Conservation (phyloP, 306 rosid species). For the Benincasa hispida region DNA sequence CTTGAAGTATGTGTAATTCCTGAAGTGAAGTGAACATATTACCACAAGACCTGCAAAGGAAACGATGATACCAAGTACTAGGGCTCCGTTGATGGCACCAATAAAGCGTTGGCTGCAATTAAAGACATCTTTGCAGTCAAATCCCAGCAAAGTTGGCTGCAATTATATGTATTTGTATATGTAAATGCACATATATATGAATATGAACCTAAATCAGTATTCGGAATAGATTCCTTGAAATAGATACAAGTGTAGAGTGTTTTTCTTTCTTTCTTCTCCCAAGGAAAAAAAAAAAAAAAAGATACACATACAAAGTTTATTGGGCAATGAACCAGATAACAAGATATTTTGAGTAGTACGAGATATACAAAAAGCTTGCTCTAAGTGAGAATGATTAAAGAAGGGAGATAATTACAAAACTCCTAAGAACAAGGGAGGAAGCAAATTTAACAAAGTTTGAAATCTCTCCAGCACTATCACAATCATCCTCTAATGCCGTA, state of each 20-base stretch:
- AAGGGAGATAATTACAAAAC: neutral
- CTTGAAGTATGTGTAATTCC: neutral
- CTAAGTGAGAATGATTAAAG: neutral
- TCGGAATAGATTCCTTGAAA: neutral
- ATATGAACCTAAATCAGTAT: neutral
- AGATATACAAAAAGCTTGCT: no score
- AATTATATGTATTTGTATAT: neutral
- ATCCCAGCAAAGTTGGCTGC: neutral
- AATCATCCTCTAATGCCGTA: neutral
- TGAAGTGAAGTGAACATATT: conserved; percentile 19
- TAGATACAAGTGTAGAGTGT: neutral
- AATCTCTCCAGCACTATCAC: neutral
- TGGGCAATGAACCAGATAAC: neutral
- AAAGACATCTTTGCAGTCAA: conserved; percentile 14
- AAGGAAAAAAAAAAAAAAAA: neutral
- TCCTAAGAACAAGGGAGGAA: neutral
- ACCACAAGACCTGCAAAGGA: conserved; percentile 73
- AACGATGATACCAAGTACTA: conserved; percentile 44
- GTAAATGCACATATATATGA: neutral
- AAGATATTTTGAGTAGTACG: neutral
- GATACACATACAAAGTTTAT: neutral
- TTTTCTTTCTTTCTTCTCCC: neutral
- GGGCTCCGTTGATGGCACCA: conserved; percentile 61
- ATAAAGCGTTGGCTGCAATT: conserved; percentile 59
- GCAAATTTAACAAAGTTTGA: neutral